Percentiles rank a stretch among this genome's conserved stretches.
Evolutionary conservation across 768 basidiomycete species (phyloP).

Genomic region (Inosperma sp.): DNA sequence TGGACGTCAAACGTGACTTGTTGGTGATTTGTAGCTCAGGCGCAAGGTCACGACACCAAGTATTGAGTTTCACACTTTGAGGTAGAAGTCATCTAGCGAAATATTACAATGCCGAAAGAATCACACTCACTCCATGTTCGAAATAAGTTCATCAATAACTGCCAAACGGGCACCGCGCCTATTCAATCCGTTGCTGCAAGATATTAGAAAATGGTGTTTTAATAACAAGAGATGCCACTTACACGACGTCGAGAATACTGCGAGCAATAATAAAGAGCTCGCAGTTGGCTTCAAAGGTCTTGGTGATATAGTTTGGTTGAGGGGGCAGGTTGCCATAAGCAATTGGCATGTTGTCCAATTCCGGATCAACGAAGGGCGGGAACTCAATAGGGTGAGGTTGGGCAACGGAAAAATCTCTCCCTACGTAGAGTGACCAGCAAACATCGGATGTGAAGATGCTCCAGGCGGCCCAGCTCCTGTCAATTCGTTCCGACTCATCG

Average conservation of each 20-base stretch:
- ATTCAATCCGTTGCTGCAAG: slow-evolving; percentile 40
- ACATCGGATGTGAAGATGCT: slow-evolving; percentile 57
- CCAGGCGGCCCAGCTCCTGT: slow-evolving; percentile 60
- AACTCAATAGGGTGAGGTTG: slow-evolving; percentile 37
- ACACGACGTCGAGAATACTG: slow-evolving; percentile 55
- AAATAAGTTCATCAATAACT: slow-evolving; percentile 44
- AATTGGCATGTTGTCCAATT: slow-evolving; percentile 48
- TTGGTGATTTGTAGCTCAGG: slow-evolving; percentile 48
- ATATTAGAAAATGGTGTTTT: not conserved
- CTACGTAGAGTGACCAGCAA: slow-evolving; percentile 65
- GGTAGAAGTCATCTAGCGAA: not conserved
- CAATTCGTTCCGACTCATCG: slow-evolving; percentile 47
- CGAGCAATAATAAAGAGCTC: slow-evolving; percentile 46
- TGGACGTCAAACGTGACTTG: slow-evolving; percentile 42
- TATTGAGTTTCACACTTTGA: slow-evolving; percentile 46
- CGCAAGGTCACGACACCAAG: slow-evolving; percentile 43
- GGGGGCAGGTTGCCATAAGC: slow-evolving; percentile 37
- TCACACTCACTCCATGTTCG: slow-evolving; percentile 46
- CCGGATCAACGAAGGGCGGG: slow-evolving; percentile 44
- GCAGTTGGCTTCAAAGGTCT: slow-evolving; percentile 46
- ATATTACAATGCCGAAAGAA: not conserved
- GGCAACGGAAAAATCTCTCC: slow-evolving; percentile 51
- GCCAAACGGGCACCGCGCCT: slow-evolving; percentile 36
- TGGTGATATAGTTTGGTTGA: slow-evolving; percentile 41
- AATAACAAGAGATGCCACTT: slow-evolving; percentile 17